phyloP scores from a whole-genome alignment of 331 rosid genomes.

The Cydonia oblonga region DNA sequence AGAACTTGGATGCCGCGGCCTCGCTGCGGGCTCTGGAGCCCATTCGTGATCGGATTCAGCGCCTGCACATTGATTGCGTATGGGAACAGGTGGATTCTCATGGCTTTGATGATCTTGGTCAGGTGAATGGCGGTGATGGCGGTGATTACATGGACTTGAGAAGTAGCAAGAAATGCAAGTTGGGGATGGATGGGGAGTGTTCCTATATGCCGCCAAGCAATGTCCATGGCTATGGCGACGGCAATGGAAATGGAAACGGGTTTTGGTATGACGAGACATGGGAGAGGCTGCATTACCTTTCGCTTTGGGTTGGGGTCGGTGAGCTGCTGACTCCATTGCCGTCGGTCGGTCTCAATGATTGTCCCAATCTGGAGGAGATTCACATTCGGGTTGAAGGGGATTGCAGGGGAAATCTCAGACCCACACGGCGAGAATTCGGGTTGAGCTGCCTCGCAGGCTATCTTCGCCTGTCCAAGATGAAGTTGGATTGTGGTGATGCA shows the following conservation, averaged over 20 bases:
- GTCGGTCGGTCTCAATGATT: constrained; percentile 55
- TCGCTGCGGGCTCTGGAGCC: constrained; percentile 69
- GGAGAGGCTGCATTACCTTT: constrained; percentile 54
- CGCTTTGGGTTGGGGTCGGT: constrained; percentile 84
- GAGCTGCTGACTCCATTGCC: constrained; percentile 59
- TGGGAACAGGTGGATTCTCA: constrained; percentile 26
- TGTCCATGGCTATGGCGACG: not conserved
- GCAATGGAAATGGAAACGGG: constrained; percentile 30
- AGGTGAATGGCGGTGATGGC: not conserved
- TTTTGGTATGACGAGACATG: constrained; percentile 32
- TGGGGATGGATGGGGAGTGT: constrained; percentile 26
- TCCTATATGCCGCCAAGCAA: constrained; percentile 4
- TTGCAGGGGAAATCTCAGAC: constrained; percentile 52
- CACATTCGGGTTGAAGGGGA: constrained; percentile 68
- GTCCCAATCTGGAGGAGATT: constrained; percentile 73
- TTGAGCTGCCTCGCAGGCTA: constrained; percentile 49
- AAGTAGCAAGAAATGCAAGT: constrained; percentile 38
- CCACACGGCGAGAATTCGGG: constrained; percentile 43
- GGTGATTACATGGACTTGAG: constrained; percentile 19
- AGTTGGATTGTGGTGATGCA: constrained; percentile 78
- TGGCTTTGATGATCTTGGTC: no score
- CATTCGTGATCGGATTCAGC: constrained; percentile 43
- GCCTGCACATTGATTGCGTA: constrained; percentile 80
- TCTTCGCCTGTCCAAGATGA: constrained; percentile 64
- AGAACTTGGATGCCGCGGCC: constrained; percentile 40